A percentile compares a stretch with the other conserved stretches of the same genome.
Evolutionary conservation across 78 protist species (phyloP).

Genomic region (Planoprotostelium fungivorum): DNA sequence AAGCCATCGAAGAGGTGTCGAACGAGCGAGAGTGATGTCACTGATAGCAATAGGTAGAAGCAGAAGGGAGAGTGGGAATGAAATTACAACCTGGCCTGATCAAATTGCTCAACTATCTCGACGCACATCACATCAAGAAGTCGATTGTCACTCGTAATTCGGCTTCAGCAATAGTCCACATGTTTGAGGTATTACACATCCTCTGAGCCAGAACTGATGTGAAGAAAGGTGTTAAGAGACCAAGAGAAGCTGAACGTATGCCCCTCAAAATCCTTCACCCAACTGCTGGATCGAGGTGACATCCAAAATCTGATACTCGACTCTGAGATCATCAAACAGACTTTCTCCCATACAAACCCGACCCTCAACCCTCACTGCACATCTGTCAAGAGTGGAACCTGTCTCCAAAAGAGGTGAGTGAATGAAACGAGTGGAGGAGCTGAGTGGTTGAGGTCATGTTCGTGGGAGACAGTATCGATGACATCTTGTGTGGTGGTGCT

Average conservation of each 20-base stretch:
- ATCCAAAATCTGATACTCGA: too few relatives aligned
- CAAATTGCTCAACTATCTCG: neutral
- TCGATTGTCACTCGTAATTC: neutral
- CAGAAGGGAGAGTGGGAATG: neutral
- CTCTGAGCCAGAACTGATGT: too few relatives aligned
- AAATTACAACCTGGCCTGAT: neutral
- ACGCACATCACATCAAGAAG: neutral
- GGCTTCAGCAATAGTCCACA: neutral
- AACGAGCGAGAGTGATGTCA: neutral
- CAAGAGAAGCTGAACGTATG: neutral
- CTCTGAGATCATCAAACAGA: too few relatives aligned
- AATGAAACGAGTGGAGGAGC: neutral
- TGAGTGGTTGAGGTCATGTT: neutral
- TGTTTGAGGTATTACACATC: neutral
- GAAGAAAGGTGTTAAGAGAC: neutral
- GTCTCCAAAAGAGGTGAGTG: neutral
- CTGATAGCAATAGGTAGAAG: neutral
- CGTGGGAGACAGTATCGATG: neutral
- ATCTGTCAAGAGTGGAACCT: neutral
- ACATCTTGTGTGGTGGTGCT: neutral
- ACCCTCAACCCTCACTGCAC: neutral
- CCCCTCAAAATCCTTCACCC: neutral
- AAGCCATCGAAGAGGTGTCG: neutral
- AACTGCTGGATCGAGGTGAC: neutral
- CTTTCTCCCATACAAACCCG: neutral